Evolutionary conservation across 2,329 filamentous ascomycete species (phyloP).

Genomic region (Xylariomycetidae sp.): DNA sequence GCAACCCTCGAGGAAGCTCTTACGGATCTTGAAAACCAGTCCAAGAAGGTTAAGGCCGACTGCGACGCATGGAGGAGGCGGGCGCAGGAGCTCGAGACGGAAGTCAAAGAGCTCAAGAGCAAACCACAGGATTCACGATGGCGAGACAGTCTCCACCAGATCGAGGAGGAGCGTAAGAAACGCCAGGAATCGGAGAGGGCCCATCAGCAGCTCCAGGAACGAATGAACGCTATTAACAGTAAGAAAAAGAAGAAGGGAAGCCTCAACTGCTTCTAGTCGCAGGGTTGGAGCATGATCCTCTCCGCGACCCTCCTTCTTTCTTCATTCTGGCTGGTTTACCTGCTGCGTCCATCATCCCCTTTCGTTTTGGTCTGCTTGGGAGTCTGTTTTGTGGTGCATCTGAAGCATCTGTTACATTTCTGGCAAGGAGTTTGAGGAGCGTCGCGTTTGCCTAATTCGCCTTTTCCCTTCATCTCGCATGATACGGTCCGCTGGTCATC

Average conservation of each 20-base stretch:
- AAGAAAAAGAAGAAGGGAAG: conserved; percentile 96
- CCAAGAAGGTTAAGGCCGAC: conserved; percentile 86
- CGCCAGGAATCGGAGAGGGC: conserved; percentile 86
- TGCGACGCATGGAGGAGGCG: conserved; percentile 89
- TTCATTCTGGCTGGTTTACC: conserved; percentile 6
- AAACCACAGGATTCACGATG: conserved; percentile 54
- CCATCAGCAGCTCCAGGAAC: conserved; percentile 82
- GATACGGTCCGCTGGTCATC: conserved; percentile 4
- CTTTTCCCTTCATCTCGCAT: conserved; percentile 7
- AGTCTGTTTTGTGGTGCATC: conserved; percentile 7
- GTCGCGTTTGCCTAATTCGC: conserved; percentile 3
- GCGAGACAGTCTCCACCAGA: conserved; percentile 68
- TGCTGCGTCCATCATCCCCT: conserved; percentile 3
- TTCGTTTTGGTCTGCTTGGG: conserved; percentile 5
- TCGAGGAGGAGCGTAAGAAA: conserved; percentile 95
- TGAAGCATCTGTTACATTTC: conserved; percentile 8
- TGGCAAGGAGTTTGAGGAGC: conserved; percentile 18
- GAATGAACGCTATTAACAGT: conserved; percentile 86
- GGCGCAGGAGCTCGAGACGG: conserved; percentile 67
- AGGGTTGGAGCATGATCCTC: conserved; percentile 13
- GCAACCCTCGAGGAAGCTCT: conserved; percentile 93
- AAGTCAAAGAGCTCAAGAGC: conserved; percentile 63
- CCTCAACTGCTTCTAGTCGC: conserved; percentile 87
- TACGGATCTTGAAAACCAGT: conserved; percentile 86
- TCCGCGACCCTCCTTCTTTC: conserved; percentile 10